phyloP scores from a whole-genome alignment of 805 yeast species.

The Suhomyces sp. region DNA sequence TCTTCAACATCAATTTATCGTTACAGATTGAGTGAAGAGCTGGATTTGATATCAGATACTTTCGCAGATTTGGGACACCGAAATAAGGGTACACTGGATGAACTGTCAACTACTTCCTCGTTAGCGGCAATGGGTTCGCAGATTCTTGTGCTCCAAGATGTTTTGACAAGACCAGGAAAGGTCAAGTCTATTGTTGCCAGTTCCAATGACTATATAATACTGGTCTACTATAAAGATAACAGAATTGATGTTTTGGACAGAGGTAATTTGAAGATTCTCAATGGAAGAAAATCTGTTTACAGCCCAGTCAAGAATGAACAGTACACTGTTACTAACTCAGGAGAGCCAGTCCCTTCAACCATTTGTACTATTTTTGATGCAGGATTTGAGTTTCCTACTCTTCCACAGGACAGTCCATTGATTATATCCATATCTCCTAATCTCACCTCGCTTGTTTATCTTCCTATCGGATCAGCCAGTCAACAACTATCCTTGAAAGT shows the following conservation, averaged over 20 bases:
- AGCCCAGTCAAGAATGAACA: too few species aligned
- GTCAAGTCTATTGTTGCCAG: constrained; percentile 32
- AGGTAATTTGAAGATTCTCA: constrained; percentile 22
- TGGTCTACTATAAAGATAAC: constrained; percentile 45
- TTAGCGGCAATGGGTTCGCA: not conserved
- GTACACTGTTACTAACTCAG: too few species aligned
- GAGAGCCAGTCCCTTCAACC: constrained; percentile 26
- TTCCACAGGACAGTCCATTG: constrained; percentile 21
- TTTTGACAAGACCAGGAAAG: constrained; percentile 23
- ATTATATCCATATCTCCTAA: constrained; percentile 51
- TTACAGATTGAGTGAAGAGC: constrained; percentile 25
- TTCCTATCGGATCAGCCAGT: constrained; percentile 13
- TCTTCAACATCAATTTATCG: constrained; percentile 21
- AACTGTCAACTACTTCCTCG: not conserved
- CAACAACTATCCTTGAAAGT: constrained; percentile 19
- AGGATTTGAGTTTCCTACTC: constrained; percentile 51
- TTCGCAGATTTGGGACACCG: constrained; percentile 31
- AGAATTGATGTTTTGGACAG: constrained; percentile 47
- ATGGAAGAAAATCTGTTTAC: constrained; percentile 6
- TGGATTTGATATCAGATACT: constrained; percentile 25
- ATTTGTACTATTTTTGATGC: constrained; percentile 50
- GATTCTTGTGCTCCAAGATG: constrained; percentile 28
- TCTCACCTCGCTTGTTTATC: constrained; percentile 40
- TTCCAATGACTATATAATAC: constrained; percentile 40
- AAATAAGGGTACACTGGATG: constrained; percentile 11